phyloP scores from a whole-genome alignment of 2,329 filamentous ascomycete species.

The Exserohilum rostratum region DNA sequence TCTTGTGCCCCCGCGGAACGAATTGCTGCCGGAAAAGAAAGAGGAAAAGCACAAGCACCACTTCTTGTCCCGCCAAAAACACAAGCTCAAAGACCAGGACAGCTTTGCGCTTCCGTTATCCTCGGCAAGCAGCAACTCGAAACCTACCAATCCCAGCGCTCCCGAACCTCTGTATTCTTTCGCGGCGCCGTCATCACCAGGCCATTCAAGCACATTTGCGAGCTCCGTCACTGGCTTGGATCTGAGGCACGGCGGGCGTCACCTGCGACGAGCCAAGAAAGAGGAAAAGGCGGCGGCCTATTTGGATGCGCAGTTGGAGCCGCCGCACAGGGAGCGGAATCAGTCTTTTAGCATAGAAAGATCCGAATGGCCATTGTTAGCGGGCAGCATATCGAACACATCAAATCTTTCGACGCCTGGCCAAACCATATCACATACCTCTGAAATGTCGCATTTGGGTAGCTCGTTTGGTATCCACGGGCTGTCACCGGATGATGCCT shows the following conservation, averaged over 20 bases:
- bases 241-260: conserved; percentile 76
- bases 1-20: conserved; percentile 64
- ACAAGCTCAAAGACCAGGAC: conserved; percentile 75
- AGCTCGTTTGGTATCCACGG: conserved; percentile 56
- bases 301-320: conserved; percentile 41
- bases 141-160: conserved; percentile 74
- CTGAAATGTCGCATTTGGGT: conserved; percentile 53
- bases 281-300: conserved; percentile 57
- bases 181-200: conserved; percentile 74
- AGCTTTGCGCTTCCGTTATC: conserved; percentile 73
- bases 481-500: conserved; percentile 72
- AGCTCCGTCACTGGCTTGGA: conserved; percentile 84
- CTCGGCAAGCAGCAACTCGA: conserved; percentile 77
- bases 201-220: conserved; percentile 70
- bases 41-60: conserved; percentile 78
- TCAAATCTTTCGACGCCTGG: conserved; percentile 30
- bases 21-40: conserved; percentile 61
- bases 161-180: conserved; percentile 81
- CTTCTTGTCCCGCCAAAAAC: conserved; percentile 78
- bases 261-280: conserved; percentile 74
- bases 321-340: conserved; percentile 43
- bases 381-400: conserved; percentile 31
- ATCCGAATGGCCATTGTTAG: conserved; percentile 45
- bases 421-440: conserved; percentile 39
- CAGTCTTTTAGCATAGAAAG: conserved; percentile 49